Evolutionary conservation across 2,329 filamentous ascomycete species (phyloP).

Genomic region (Hirsutella rhossiliensis): DNA sequence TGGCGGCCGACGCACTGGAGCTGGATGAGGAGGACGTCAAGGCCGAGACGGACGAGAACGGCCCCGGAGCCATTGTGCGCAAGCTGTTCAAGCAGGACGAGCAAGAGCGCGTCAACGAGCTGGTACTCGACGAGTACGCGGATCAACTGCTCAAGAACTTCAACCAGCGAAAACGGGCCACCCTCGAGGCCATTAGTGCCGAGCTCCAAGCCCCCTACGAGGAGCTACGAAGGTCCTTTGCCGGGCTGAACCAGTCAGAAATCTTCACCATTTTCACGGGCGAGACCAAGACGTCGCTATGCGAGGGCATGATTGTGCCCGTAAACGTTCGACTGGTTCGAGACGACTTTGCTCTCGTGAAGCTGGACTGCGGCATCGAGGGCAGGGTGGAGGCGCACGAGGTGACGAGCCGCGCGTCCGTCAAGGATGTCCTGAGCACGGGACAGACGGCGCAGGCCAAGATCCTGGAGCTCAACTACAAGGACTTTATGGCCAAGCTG

Average conservation of each 20-base stretch:
- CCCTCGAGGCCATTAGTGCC: constrained; percentile 88
- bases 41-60: constrained; percentile 82
- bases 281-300: constrained; percentile 73
- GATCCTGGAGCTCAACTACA: constrained; percentile 76
- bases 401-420: constrained; percentile 59
- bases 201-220: constrained; percentile 91
- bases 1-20: constrained; percentile 93
- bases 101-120: constrained; percentile 89
- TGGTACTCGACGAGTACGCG: constrained; percentile 93
- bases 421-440: constrained; percentile 61
- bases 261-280: constrained; percentile 96
- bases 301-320: constrained; percentile 84
- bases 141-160: constrained; percentile 90
- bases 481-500: constrained; percentile 71
- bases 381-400: constrained; percentile 76
- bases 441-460: constrained; percentile 85
- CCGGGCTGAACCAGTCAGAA: constrained; percentile 57
- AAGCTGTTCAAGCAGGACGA: constrained; percentile 92
- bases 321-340: constrained; percentile 81
- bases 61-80: constrained; percentile 78
- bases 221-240: constrained; percentile 76
- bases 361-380: constrained; percentile 88
- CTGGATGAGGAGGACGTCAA: constrained; percentile 97
- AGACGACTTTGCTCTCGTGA: constrained; percentile 85
- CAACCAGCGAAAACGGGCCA: constrained; percentile 88